Conservation (phyloP, 257 asterid genomes). For the Cinchona pubescens region DNA sequence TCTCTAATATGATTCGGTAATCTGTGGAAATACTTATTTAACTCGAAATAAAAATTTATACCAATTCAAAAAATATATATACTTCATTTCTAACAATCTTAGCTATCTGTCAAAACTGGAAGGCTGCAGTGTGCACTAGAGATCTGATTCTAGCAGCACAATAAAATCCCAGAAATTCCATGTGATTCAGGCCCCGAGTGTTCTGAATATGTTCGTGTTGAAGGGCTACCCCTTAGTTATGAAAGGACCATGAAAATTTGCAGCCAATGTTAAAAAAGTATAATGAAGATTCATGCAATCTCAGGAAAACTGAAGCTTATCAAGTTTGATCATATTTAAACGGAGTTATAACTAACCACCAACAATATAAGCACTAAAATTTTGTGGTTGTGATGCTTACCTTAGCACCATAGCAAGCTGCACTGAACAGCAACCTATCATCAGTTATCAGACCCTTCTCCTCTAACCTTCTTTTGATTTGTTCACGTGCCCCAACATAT, state of each 20-base stretch:
- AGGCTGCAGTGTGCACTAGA: neutral
- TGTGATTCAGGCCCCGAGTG: neutral
- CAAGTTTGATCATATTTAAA: neutral
- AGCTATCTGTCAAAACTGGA: neutral
- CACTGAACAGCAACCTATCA: constrained; percentile 66
- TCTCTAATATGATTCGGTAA: neutral
- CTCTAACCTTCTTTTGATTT: constrained; percentile 78
- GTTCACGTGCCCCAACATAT: constrained; percentile 96
- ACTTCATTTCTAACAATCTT: neutral
- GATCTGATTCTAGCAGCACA: neutral
- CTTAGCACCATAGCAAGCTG: constrained; percentile 91
- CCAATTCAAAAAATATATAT: neutral
- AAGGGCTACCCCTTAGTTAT: neutral
- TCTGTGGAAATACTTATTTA: too few species aligned
- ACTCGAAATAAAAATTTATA: too few species aligned
- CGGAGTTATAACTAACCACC: neutral
- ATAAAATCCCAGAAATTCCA: neutral
- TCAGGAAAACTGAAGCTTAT: neutral
- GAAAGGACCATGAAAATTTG: too few species aligned
- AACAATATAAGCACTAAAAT: neutral
- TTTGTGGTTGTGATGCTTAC: constrained; percentile 44
- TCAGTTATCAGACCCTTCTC: constrained; percentile 86
- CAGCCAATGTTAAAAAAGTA: too few species aligned
- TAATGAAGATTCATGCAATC: neutral
- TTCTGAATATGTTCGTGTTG: too few species aligned